A percentile compares a stretch with the other conserved stretches of the same genome.
These are phyloP conservation scores for Talaromyces rugulosus DNA, from an alignment of 2,329 filamentous ascomycete genomes.

Conservation along the genomic window DNA sequence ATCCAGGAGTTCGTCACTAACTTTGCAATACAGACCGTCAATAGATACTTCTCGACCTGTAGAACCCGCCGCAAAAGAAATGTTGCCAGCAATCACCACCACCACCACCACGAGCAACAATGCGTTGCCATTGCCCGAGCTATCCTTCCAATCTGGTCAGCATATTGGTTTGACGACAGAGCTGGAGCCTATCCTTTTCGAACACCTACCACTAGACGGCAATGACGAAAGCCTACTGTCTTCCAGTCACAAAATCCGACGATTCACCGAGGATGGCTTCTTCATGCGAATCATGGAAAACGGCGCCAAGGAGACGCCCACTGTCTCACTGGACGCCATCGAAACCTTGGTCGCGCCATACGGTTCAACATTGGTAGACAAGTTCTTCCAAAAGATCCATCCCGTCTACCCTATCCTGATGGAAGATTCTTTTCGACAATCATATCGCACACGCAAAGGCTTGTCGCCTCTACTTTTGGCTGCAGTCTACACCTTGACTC, in stretches of 20 bases:
- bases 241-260: constrained; percentile 31
- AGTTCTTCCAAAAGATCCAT: constrained; percentile 42
- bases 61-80: constrained; percentile 18
- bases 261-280: constrained; percentile 35
- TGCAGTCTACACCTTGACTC: constrained; percentile 65
- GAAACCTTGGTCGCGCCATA: constrained; percentile 42
- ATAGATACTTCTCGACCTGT: constrained; percentile 14
- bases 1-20: not conserved
- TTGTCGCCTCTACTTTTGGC: constrained; percentile 36
- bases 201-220: constrained; percentile 36
- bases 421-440: constrained; percentile 40
- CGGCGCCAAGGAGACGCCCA: constrained; percentile 28
- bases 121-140: constrained; percentile 24
- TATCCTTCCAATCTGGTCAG: constrained; percentile 35
- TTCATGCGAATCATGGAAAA: constrained; percentile 37
- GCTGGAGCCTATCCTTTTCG: constrained; percentile 36
- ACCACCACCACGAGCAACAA: constrained; percentile 9
- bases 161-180: constrained; percentile 42
- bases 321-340: constrained; percentile 36
- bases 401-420: constrained; percentile 40
- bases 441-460: constrained; percentile 36
- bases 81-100: constrained; percentile 9
- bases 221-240: constrained; percentile 36
- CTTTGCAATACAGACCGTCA: not conserved
- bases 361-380: constrained; percentile 40